A percentile compares a stretch with the other conserved stretches of the same genome.
phyloP scores from a whole-genome alignment of 129 eudicot genomes.

The Flaveria trinervia region DNA sequence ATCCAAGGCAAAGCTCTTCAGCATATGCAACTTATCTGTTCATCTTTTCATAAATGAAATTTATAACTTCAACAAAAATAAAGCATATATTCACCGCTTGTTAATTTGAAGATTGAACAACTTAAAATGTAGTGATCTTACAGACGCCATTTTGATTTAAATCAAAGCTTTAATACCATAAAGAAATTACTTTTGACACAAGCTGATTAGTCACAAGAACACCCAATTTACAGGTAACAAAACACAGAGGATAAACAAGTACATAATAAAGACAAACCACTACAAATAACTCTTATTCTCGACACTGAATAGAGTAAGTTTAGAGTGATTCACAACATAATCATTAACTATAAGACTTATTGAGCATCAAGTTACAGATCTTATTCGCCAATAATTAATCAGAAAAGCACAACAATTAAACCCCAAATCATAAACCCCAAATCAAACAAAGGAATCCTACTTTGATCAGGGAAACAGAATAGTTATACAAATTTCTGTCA shows the following conservation, averaged over 20 bases:
- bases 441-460: background rate
- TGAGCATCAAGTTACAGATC: background rate
- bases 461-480: background rate
- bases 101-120: background rate
- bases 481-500: no score
- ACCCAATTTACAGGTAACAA: background rate
- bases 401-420: background rate
- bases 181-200: background rate
- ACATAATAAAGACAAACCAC: background rate
- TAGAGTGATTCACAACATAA: background rate
- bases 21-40: background rate
- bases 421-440: constrained; percentile 13
- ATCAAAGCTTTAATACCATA: background rate
- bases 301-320: background rate
- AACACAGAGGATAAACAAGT: background rate
- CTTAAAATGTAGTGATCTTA: background rate
- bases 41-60: background rate
- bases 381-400: background rate
- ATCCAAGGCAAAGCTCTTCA: constrained; percentile 1
- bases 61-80: background rate
- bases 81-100: background rate
- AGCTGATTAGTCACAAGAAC: background rate
- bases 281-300: background rate
- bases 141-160: background rate
- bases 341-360: background rate